Evolutionary conservation across 2,329 filamentous ascomycete species (phyloP), one percentile per base, ranked within the genome.

Genomic region (Pseudogymnoascus sp.): DNA sequence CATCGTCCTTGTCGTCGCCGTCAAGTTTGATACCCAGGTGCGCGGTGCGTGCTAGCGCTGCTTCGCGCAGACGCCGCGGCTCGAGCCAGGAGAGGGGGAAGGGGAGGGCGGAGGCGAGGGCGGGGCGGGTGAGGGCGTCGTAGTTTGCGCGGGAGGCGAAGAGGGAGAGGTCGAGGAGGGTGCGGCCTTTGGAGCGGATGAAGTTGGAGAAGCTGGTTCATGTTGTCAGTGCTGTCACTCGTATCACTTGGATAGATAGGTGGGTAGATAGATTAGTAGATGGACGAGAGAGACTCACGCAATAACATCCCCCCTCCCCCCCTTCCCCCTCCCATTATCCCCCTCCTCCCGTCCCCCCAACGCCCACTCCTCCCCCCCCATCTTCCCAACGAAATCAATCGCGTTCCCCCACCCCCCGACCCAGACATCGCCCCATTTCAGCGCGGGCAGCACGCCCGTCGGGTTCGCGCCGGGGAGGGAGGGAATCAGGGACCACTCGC

Each of bases 101-200:
- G 42, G 89, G 85, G 40, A 97, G 84, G 64, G 97, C 83, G 5
- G 80, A 78, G 68, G 87, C 91, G 77, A 92, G 96, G 38, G 91
- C 88, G 2, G 91, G 90, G 15, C 91, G 86, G 3, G 92, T 96
- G 60, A 83, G 78, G 47, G 82, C 79, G 63, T 86, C 81, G 83
- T 95, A 99, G 78, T 97, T 97, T 67, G 91, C 86, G 64, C 88
- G 90, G 33, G 92, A 95, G 67, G 95, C 89, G 75, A 96, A 97
- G 69, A 97, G 87, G 61, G 87, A 93, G 64, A 97, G 86, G 70
- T 96, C 90, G 70, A 97, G 75, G 65, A 97, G 83, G 33, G 88
- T 85, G 60, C 87, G 85, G n/a, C 88, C 90, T 64, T 88, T 86
- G 26, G 87, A 83, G 73, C 87, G 81, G 68, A 97, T 78, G 75